Conservation (phyloP, 2,329 filamentous ascomycete species). For the Exophiala xenobiotica region DNA sequence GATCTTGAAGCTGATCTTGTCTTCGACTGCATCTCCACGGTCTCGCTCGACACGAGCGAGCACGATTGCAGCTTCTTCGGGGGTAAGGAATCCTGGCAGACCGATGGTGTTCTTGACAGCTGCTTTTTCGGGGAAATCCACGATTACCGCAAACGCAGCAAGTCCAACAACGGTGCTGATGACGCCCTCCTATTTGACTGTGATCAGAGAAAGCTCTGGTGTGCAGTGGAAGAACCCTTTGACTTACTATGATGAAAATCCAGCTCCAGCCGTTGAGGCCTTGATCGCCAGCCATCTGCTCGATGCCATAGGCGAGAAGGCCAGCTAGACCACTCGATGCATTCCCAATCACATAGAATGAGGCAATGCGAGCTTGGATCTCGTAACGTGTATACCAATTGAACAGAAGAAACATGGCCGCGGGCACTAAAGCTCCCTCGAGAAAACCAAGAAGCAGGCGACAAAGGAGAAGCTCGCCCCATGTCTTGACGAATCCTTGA, state of each 20-base stretch:
- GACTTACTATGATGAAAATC: conserved; percentile 30
- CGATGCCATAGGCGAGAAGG: conserved; percentile 42
- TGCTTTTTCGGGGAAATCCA: conserved; percentile 41
- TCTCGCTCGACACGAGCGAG: conserved; percentile 39
- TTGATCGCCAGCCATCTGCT: conserved; percentile 31
- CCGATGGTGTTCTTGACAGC: conserved; percentile 7
- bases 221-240: too few relatives aligned
- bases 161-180: conserved; percentile 36
- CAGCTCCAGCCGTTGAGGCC: conserved; percentile 39
- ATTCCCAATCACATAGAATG: conserved; percentile 30
- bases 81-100: conserved; percentile 29
- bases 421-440: conserved; percentile 39
- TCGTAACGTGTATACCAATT: conserved; percentile 42
- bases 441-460: conserved; percentile 34
- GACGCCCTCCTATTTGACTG: conserved; percentile 29
- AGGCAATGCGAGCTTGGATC: conserved; percentile 34
- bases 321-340: conserved; percentile 33
- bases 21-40: conserved; percentile 37
- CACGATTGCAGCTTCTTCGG: conserved; percentile 33
- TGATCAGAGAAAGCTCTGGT: too few relatives aligned
- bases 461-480: conserved; percentile 28
- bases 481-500: conserved; percentile 33
- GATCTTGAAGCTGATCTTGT: conserved; percentile 29
- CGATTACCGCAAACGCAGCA: conserved; percentile 39
- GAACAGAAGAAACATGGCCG: conserved; percentile 35